phyloP scores from a whole-genome alignment of 2,329 filamentous ascomycete genomes.

The Colletotrichum somersetense region DNA sequence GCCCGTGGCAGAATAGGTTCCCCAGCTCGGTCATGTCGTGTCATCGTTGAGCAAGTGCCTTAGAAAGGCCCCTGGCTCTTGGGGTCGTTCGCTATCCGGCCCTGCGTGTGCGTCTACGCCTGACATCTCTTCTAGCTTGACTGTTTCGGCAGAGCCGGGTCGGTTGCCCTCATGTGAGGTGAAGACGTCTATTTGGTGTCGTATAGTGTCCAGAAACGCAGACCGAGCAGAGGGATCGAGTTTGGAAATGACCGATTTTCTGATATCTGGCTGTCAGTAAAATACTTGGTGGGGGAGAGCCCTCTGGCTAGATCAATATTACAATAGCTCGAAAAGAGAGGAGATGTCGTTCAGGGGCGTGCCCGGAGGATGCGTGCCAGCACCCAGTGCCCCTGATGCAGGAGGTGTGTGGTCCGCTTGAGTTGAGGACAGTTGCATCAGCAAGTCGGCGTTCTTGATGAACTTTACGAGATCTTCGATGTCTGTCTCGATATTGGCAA shows the following conservation, averaged over 20 bases:
- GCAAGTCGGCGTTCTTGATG: constrained; percentile 41
- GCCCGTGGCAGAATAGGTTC: background rate
- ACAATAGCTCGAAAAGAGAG: constrained; percentile 32
- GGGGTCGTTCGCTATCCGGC: background rate
- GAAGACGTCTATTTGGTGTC: constrained; percentile 26
- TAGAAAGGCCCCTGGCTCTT: constrained; percentile 16
- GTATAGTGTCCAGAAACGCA: constrained; percentile 28
- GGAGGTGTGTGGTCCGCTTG: constrained; percentile 20
- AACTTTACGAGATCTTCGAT: constrained; percentile 39
- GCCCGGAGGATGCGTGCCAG: background rate
- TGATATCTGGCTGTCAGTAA: constrained; percentile 20
- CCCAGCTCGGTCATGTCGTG: constrained; percentile 22
- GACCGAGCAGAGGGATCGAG: constrained; percentile 23
- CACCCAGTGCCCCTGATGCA: background rate
- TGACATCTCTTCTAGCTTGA: background rate
- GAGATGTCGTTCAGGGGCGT: constrained; percentile 27
- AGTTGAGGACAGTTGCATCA: constrained; percentile 35
- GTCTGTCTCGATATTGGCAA: constrained; percentile 30
- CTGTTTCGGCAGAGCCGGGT: background rate
- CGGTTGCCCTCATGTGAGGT: background rate
- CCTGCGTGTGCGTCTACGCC: constrained; percentile 10
- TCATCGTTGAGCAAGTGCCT: constrained; percentile 28
- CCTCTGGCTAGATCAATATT: constrained; percentile 11
- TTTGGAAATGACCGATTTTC: constrained; percentile 32
- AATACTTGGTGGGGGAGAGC: constrained; percentile 1